These are phyloP conservation scores for Clavispora vitiphila DNA, from an alignment of 805 yeast species.

Conservation along the genomic window DNA sequence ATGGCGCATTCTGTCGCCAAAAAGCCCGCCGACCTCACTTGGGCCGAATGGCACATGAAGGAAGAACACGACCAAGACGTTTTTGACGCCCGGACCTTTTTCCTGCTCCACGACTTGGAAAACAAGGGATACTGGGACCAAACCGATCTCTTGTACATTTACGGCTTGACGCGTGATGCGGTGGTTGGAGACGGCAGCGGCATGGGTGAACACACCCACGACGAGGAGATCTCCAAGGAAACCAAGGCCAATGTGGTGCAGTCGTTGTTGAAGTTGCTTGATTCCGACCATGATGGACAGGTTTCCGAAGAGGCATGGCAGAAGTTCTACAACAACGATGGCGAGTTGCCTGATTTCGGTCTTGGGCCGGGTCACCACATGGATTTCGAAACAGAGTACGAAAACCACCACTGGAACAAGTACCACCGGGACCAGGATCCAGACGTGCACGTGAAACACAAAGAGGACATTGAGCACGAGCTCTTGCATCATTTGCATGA, in stretches of 20 bases:
- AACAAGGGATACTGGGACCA: slow-evolving; percentile 51
- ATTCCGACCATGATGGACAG: slow-evolving; percentile 59
- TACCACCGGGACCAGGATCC: slow-evolving; percentile 77
- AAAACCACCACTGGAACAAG: slow-evolving; percentile 90
- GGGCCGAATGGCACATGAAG: slow-evolving; percentile 91
- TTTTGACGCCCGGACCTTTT: slow-evolving; percentile 71
- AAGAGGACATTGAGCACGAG: slow-evolving; percentile 87
- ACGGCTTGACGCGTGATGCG: slow-evolving; percentile 70
- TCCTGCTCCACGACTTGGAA: slow-evolving; percentile 71
- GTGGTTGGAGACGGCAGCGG: slow-evolving; percentile 89
- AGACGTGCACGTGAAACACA: slow-evolving; percentile 71
- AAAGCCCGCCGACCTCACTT: slow-evolving; percentile 39
- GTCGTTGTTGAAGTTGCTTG: slow-evolving; percentile 56
- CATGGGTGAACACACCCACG: slow-evolving; percentile 68
- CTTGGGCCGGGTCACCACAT: slow-evolving; percentile 93
- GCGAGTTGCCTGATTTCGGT: slow-evolving; percentile 84
- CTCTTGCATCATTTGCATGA: slow-evolving; percentile 81
- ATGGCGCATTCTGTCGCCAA: not conserved
- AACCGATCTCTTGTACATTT: slow-evolving; percentile 68
- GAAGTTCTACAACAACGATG: slow-evolving; percentile 54
- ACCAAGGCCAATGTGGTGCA: slow-evolving; percentile 51
- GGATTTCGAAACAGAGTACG: slow-evolving; percentile 90
- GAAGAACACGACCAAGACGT: slow-evolving; percentile 77
- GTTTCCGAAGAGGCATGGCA: slow-evolving; percentile 69
- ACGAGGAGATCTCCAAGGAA: slow-evolving; percentile 46